These are phyloP conservation scores for Fusarium aywerte DNA, from an alignment of 2,329 filamentous ascomycete species.

Conservation along the genomic window DNA sequence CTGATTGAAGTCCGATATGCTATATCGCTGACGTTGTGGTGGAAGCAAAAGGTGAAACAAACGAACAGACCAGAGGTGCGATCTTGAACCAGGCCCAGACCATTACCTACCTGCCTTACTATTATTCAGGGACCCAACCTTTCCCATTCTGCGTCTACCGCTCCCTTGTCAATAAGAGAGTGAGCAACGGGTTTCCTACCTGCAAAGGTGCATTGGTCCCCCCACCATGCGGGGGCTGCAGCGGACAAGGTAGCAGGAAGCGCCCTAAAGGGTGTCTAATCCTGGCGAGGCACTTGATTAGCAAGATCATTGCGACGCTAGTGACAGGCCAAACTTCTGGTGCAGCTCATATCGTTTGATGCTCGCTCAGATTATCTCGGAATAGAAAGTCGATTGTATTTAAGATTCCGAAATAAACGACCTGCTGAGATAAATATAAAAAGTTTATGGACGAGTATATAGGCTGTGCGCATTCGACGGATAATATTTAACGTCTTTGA, in stretches of 20 bases:
- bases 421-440: background rate
- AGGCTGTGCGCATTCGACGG: background rate
- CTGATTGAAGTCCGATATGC: background rate
- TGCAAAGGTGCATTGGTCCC: slow-evolving; percentile 30
- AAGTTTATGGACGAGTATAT: background rate
- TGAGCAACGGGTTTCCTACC: slow-evolving; percentile 22
- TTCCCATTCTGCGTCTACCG: slow-evolving; percentile 4
- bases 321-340: slow-evolving; percentile 10
- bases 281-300: slow-evolving; percentile 31
- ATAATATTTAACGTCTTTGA: background rate
- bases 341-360: background rate
- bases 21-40: slow-evolving; percentile 10
- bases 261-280: slow-evolving; percentile 27
- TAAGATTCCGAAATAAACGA: background rate
- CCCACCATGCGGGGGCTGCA: slow-evolving; percentile 38
- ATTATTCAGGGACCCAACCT: slow-evolving; percentile 35
- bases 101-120: background rate
- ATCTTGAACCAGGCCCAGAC: slow-evolving; percentile 26
- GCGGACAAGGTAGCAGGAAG: slow-evolving; percentile 14
- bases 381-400: background rate
- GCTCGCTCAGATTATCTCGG: slow-evolving; percentile 14
- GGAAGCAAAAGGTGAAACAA: slow-evolving; percentile 27
- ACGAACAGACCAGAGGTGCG: slow-evolving; percentile 13
- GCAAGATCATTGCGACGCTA: slow-evolving; percentile 31
- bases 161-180: slow-evolving; percentile 28